phyloP scores from a whole-genome alignment of 1,139 yeast genomes.

The Suhomyces choctaworum region DNA sequence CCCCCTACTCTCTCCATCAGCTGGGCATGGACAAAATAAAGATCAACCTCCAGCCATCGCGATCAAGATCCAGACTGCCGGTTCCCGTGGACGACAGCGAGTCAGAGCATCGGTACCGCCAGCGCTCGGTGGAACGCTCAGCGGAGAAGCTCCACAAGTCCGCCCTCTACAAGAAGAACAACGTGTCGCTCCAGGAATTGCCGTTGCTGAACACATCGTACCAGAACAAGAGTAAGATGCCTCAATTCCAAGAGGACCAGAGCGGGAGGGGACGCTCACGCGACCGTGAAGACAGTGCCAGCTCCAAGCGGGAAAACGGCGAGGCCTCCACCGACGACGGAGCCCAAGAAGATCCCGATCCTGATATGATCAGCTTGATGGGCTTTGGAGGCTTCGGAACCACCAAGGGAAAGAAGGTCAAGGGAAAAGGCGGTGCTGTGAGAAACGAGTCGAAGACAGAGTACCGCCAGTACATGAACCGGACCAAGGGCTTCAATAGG shows the following conservation, averaged over 20 bases:
- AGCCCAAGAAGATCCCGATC: background rate
- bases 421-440: slow-evolving; percentile 51
- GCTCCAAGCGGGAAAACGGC: slow-evolving; percentile 11
- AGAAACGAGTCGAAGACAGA: slow-evolving; percentile 45
- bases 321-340: slow-evolving; percentile 10
- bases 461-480: slow-evolving; percentile 69
- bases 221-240: slow-evolving; percentile 15
- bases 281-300: slow-evolving; percentile 17
- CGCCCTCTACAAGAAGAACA: slow-evolving; percentile 18
- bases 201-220: slow-evolving; percentile 22
- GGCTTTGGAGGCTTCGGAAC: slow-evolving; percentile 64
- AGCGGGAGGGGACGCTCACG: slow-evolving; percentile 29
- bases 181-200: slow-evolving; percentile 18
- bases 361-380: slow-evolving; percentile 49
- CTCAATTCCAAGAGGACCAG: slow-evolving; percentile 18
- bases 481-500: slow-evolving; percentile 61
- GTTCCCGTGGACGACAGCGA: slow-evolving; percentile 10
- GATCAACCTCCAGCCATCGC: slow-evolving; percentile 10
- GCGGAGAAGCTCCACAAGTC: slow-evolving; percentile 20
- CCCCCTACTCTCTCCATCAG: no score
- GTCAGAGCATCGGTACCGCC: slow-evolving; percentile 12
- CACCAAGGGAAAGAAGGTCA: slow-evolving; percentile 62
- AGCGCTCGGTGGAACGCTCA: slow-evolving; percentile 19
- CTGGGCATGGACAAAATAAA: slow-evolving; percentile 10
- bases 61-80: slow-evolving; percentile 29